phyloP scores from a whole-genome alignment of 306 rosid genomes.

The Prinsepia uniflora region DNA sequence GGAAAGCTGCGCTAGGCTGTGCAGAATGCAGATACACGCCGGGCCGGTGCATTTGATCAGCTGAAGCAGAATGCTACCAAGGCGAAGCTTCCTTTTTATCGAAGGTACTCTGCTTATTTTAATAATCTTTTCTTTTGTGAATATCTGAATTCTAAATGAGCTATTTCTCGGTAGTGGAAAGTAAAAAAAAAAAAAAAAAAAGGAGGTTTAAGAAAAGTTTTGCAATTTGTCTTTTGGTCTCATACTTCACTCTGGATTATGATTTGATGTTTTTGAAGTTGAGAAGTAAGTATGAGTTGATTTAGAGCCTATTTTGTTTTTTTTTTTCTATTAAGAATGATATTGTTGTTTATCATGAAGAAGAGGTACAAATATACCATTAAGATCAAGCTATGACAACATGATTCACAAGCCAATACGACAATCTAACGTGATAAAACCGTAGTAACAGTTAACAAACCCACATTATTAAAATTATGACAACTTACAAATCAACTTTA shows the following conservation, averaged over 20 bases:
- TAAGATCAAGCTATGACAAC: too few species aligned
- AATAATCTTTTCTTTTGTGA: background rate
- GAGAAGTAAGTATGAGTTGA: too few species aligned
- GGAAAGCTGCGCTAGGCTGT: slow-evolving; percentile 97
- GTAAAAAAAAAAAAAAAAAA: background rate
- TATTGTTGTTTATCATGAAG: too few species aligned
- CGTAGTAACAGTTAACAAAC: too few species aligned
- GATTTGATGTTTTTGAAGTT: background rate
- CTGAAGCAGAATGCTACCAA: slow-evolving; percentile 91
- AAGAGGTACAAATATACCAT: too few species aligned
- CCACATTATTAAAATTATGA: too few species aligned
- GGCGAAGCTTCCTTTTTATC: slow-evolving; percentile 91
- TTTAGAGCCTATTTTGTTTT: too few species aligned
- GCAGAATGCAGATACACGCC: slow-evolving; percentile 90
- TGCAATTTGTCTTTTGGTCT: background rate
- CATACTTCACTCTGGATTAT: background rate
- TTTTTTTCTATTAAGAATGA: too few species aligned
- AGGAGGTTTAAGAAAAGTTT: background rate
- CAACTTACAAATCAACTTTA: too few species aligned
- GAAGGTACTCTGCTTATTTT: slow-evolving; percentile 52
- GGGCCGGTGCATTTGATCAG: slow-evolving; percentile 99
- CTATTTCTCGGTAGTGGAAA: background rate
- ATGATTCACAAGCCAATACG: too few species aligned
- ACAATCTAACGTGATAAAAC: too few species aligned
- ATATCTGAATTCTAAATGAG: background rate